A percentile compares a stretch with the other conserved stretches of the same genome.
phyloP scores from a whole-genome alignment of 106 monocot species.

The Dendrobium officinale region DNA sequence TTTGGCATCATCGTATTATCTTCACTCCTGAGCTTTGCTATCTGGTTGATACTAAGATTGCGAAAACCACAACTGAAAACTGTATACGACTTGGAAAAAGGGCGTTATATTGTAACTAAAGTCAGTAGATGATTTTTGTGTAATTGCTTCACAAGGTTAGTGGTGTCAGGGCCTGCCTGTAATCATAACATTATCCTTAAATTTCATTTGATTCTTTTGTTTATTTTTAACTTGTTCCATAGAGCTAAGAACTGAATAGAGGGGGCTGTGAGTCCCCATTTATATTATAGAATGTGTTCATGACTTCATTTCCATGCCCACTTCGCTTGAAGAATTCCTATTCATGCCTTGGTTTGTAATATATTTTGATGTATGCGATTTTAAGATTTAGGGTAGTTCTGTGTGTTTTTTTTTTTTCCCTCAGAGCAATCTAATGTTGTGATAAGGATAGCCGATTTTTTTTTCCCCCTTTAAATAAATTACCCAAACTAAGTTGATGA shows the following conservation, averaged over 20 bases:
- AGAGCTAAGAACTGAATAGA: background rate
- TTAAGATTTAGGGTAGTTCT: too few species aligned
- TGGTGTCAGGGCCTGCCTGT: background rate
- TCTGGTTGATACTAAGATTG: conserved; percentile 50
- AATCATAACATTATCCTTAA: background rate
- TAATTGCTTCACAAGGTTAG: background rate
- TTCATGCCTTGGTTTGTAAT: too few species aligned
- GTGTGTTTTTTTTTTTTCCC: too few species aligned
- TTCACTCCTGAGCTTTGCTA: conserved; percentile 16
- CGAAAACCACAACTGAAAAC: conserved; percentile 68
- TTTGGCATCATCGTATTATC: conserved; percentile 13
- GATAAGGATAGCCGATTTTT: too few species aligned
- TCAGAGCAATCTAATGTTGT: too few species aligned
- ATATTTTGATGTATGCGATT: too few species aligned
- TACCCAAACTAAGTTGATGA: too few species aligned
- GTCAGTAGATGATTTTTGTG: conserved; percentile 27
- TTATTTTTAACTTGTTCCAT: background rate
- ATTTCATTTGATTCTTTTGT: conserved; percentile 3
- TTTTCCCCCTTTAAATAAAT: too few species aligned
- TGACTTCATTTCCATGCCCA: too few species aligned
- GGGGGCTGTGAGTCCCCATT: too few species aligned
- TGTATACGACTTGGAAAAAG: conserved; percentile 90
- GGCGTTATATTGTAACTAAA: conserved; percentile 69
- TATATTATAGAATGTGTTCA: too few species aligned
- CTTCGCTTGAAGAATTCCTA: too few species aligned